Evolutionary conservation across 2,329 filamentous ascomycete genomes (phyloP), one percentile per base, ranked within the genome.

Genomic region (Xylariomycetidae sp.): DNA sequence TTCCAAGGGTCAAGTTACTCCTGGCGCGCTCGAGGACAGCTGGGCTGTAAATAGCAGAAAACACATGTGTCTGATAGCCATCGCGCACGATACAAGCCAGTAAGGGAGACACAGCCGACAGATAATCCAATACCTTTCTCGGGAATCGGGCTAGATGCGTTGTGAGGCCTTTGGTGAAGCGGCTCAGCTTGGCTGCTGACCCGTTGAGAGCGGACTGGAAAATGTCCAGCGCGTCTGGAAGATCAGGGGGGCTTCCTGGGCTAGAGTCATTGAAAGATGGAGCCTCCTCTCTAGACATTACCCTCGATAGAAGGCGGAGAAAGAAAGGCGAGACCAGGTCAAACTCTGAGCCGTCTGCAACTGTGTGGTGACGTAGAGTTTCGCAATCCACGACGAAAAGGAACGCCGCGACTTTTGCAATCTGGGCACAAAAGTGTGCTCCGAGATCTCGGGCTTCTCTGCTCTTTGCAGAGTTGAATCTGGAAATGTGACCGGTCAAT

Each of bases 311-410:
- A 2, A 67, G 63, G 16, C 60, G 48, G 9, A 80, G 56, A 37
- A 73, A 80, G 5, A 40, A 42, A 3, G 58, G 56, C 6, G 66
- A 71, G 19, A 64, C 53, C 17, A 70, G 53, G 10, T 66, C 61
- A 9, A 62, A 58, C 6, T 61, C 53, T 14, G 49, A 43, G 7
- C 56, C 56, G 9, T 58, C 57, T 6, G 52, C 44, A 3, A 45
- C 28, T 5, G 31, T 7, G 14, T 36, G 33, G 13, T 39, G 43
- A 16, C 50, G 41, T 14, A 72, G 40, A 3, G 56, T 58, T 31
- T 50, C 49, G 22, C 59, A 45, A 46, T 82, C 77, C 40, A 77
- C 54, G 11, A 58, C 50, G 33, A 79, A 56, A 38, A 80, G 71
- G 39, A 64, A 66, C 10, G 68, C 71, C 2, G 74, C 60, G 27